Conservation (phyloP, 2,329 filamentous ascomycete species). For the Penicillium sp. region DNA sequence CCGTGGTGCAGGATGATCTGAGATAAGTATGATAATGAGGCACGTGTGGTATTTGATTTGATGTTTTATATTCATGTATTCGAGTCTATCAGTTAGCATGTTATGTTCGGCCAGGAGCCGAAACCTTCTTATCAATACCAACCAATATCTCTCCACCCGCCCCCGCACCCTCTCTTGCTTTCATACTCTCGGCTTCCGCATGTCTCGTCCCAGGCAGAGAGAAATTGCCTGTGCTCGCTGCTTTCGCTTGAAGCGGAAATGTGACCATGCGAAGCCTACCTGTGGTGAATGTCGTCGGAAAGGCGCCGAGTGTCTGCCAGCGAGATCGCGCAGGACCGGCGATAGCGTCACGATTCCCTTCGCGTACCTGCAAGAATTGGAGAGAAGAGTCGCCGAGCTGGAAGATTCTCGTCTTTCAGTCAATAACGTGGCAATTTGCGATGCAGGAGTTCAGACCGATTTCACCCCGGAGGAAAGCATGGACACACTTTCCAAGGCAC, state of each 20-base stretch:
- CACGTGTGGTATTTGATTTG: not conserved
- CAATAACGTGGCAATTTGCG: constrained; percentile 7
- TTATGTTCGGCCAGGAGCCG: not conserved
- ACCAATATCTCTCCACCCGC: constrained; percentile 8
- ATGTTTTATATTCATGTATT: not conserved
- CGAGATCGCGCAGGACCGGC: constrained; percentile 22
- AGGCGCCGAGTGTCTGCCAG: constrained; percentile 27
- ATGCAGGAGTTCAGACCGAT: constrained; percentile 26
- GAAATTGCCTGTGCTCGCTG: constrained; percentile 27
- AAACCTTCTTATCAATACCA: constrained; percentile 19
- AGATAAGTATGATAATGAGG: not conserved
- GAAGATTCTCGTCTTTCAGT: constrained; percentile 2
- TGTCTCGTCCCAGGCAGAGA: constrained; percentile 25
- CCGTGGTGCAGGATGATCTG: not conserved
- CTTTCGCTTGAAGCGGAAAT: constrained; percentile 29
- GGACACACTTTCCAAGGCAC: not conserved
- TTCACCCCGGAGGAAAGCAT: not conserved
- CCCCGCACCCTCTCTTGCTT: constrained; percentile 14
- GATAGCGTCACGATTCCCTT: constrained; percentile 25
- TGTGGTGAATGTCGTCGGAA: constrained; percentile 29
- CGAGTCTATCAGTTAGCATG: not conserved
- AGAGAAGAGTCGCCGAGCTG: constrained; percentile 22
- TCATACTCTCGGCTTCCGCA: not conserved
- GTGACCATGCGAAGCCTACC: constrained; percentile 28
- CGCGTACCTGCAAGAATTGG: constrained; percentile 24